phyloP scores from a whole-genome alignment of 73 alveolate genomes.

The Paramecium sonneborni region DNA sequence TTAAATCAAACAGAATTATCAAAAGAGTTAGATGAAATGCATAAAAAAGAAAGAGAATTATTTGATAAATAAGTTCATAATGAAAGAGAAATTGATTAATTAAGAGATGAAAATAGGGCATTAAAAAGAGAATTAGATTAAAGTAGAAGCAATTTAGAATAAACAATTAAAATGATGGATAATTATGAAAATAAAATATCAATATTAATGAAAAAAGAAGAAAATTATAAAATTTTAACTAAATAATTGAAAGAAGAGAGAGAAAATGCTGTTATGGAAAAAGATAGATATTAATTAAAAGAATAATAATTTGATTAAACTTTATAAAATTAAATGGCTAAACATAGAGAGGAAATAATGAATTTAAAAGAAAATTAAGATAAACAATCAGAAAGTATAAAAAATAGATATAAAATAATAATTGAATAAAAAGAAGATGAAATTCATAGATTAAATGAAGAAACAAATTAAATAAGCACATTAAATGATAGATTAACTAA shows the following conservation, averaged over 20 bases:
- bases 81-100: conserved; percentile 40
- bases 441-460: conserved; percentile 37
- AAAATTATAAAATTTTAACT: not conserved
- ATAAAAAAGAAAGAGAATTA: not conserved
- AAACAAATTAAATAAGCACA: not conserved
- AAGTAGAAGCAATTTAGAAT: conserved; percentile 36
- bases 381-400: not conserved
- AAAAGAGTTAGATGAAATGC: not conserved
- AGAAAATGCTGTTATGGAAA: conserved; percentile 19
- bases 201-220: conserved; percentile 23
- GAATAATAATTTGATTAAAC: conserved; percentile 47
- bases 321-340: not conserved
- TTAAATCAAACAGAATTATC: not conserved
- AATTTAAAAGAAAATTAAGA: conserved; percentile 1
- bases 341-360: conserved; percentile 42
- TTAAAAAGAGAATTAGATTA: conserved; percentile 44
- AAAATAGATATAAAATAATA: conserved; percentile 37
- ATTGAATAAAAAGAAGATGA: conserved; percentile 53
- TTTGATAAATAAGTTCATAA: conserved; percentile 39
- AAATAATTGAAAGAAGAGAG: conserved; percentile 18
- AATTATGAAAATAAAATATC: conserved; percentile 16
- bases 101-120: not conserved
- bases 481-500: conserved; percentile 31
- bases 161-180: conserved; percentile 57
- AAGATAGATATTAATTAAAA: conserved; percentile 40